A percentile compares a stretch with the other conserved stretches of the same genome.
Conservation (phyloP, 441 rosid genomes). For the Bruguiera hainesii region DNA sequence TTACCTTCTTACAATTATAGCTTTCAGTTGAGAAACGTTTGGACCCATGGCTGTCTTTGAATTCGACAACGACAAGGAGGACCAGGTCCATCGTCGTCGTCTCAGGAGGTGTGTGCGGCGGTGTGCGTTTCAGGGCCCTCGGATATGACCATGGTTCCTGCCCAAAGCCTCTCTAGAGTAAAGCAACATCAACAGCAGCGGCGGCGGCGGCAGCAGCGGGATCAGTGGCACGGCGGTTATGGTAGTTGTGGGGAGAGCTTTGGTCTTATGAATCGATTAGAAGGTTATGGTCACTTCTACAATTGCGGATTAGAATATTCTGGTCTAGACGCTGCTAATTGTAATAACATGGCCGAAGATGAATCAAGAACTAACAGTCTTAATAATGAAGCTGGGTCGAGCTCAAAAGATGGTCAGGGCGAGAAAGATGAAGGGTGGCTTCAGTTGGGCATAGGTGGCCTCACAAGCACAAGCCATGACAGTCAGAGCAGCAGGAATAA, state of each 20-base stretch:
- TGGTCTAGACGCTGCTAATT: conserved; percentile 33
- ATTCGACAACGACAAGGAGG: background rate
- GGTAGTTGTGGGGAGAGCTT: conserved; percentile 22
- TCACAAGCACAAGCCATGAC: conserved; percentile 24
- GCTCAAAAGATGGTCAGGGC: conserved; percentile 42
- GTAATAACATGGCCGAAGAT: conserved; percentile 73
- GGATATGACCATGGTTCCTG: conserved; percentile 73
- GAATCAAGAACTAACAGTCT: conserved; percentile 68
- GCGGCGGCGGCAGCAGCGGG: conserved; percentile 18
- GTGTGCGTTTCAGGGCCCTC: conserved; percentile 32
- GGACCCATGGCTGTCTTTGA: conserved; percentile 47
- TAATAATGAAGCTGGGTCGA: conserved; percentile 43
- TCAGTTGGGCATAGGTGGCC: conserved; percentile 66
- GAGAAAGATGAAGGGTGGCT: conserved; percentile 68
- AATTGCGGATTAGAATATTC: conserved; percentile 12
- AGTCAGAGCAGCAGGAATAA: conserved; percentile 12
- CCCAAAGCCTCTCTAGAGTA: conserved; percentile 37
- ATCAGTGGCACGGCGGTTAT: conserved; percentile 19
- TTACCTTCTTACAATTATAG: conserved; percentile 31
- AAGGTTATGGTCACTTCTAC: conserved; percentile 32
- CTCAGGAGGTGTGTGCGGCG: background rate
- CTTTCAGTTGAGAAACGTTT: conserved; percentile 5
- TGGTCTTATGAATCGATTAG: conserved; percentile 40
- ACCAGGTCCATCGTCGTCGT: conserved; percentile 6
- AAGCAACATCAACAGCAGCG: conserved; percentile 25